A percentile compares a stretch with the other conserved stretches of the same genome.
Evolutionary conservation across 176 grass and related monocot genomes (phyloP).

Genomic region (Oryza coarctata): DNA sequence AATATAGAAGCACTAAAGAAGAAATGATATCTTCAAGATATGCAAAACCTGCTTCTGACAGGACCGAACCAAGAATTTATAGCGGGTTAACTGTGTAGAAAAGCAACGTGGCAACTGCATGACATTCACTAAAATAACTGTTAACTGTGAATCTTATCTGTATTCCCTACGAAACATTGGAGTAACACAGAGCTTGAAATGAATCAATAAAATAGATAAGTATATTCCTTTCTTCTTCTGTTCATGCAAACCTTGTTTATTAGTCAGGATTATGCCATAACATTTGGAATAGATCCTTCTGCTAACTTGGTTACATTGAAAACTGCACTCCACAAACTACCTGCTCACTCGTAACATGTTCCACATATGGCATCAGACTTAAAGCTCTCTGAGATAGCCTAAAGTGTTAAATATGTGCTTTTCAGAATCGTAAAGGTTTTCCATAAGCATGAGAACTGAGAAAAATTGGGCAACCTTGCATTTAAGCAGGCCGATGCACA

Average conservation of each 20-base stretch:
- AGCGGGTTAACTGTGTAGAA: background rate
- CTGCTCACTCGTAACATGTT: background rate
- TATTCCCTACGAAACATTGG: background rate
- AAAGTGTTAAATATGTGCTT: constrained; percentile 23
- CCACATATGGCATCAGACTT: background rate
- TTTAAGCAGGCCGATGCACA: background rate
- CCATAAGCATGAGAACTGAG: background rate
- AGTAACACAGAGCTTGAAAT: background rate
- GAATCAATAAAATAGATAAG: background rate
- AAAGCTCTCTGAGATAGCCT: background rate
- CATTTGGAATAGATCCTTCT: background rate
- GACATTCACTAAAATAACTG: background rate
- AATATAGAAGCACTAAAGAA: background rate
- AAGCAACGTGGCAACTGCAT: background rate
- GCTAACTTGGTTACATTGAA: background rate
- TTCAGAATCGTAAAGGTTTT: constrained; percentile 8
- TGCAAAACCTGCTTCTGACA: background rate
- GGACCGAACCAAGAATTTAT: background rate
- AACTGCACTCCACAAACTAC: background rate
- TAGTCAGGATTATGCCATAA: background rate
- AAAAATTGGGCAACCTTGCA: background rate
- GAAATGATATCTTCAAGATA: background rate
- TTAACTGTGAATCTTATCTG: background rate
- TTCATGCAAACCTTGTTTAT: background rate
- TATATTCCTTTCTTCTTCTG: background rate